These are phyloP conservation scores for Mariannaea elegans DNA, from an alignment of 2,329 filamentous ascomycete genomes.

Conservation along the genomic window DNA sequence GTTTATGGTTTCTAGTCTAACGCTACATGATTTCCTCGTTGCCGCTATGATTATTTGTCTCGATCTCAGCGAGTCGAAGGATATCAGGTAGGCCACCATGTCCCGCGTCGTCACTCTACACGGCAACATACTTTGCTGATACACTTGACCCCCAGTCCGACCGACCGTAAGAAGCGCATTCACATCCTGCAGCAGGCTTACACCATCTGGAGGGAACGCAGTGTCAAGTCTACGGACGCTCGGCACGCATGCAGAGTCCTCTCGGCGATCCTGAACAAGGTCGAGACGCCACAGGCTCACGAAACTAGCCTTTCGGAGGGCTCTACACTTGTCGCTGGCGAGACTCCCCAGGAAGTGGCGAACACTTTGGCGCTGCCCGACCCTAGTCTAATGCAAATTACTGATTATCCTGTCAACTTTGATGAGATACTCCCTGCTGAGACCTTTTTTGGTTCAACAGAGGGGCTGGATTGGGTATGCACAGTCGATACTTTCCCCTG, in stretches of 20 bases:
- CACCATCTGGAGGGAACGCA: constrained; percentile 53
- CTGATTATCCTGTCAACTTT: constrained; percentile 38
- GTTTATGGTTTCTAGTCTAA: constrained; percentile 62
- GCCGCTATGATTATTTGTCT: constrained; percentile 68
- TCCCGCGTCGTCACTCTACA: background rate
- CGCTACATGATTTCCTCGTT: constrained; percentile 65
- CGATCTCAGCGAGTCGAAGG: constrained; percentile 53
- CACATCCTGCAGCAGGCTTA: constrained; percentile 50
- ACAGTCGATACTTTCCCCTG: no score
- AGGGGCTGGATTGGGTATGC: constrained; percentile 54
- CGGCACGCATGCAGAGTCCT: constrained; percentile 54
- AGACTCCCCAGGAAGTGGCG: background rate
- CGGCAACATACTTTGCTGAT: background rate
- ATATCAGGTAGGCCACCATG: constrained; percentile 45
- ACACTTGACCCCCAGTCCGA: constrained; percentile 22
- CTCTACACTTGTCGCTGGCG: constrained; percentile 15
- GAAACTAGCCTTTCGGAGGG: constrained; percentile 6
- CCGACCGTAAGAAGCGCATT: constrained; percentile 47
- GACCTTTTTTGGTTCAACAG: constrained; percentile 45
- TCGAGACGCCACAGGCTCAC: constrained; percentile 36
- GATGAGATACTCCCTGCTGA: constrained; percentile 49
- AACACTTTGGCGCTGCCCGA: constrained; percentile 9
- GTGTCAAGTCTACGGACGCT: constrained; percentile 51
- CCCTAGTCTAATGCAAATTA: constrained; percentile 21
- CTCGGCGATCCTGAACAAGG: constrained; percentile 51